Evolutionary conservation across 768 basidiomycete species (phyloP), one percentile per base, ranked within the genome.

Genomic region (Hirschioporus abietinus): DNA sequence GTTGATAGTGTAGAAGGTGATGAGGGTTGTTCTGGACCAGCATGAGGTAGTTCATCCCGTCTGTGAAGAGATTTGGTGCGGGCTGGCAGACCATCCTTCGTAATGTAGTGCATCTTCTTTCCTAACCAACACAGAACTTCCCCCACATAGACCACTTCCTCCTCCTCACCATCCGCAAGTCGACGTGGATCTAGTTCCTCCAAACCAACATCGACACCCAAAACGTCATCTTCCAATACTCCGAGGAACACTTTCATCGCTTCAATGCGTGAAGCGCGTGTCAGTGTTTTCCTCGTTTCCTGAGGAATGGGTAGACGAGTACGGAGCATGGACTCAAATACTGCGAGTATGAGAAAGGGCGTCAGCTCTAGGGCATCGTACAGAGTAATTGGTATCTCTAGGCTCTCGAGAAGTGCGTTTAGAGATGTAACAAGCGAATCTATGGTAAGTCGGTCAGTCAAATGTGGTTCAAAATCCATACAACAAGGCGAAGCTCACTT

Each of bases 161-260:
- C 84, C 82, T 84, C 83, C 63, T 82, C 84, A 0, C 91, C 90
- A 1, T 79, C 75, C 0, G 89, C 91, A 4, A 93, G 81, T 35
- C 79, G 77, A 30, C 84, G 77, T 0, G 90, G 90, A 67, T 93
- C 90, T 36, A 92, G 74, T 35, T 82, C 79, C 67, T 84, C 84
- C 9, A 92, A 78, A 0, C 89, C 90, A 6, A 92, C 83, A 67
- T 90, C 86, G 63, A 76, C 75, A 70, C 79, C 72, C 17, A 92
- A 72, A 36, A 92, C 76, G 68, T 92, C 90, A 34, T 78, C 82
- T 68, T 90, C 88, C 7, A 93, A 79, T 7, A 91, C 84, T 1
- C 91, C 91, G 7, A 93, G 80, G 65, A 93, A 89, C 2, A 92
- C 79, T 71, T 92, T 91, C 81, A 89, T 88, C 35, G 84, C 84